A percentile compares a stretch with the other conserved stretches of the same genome.
phyloP scores from a whole-genome alignment of 2,329 filamentous ascomycete genomes.

The Trichophaea hybrida region DNA sequence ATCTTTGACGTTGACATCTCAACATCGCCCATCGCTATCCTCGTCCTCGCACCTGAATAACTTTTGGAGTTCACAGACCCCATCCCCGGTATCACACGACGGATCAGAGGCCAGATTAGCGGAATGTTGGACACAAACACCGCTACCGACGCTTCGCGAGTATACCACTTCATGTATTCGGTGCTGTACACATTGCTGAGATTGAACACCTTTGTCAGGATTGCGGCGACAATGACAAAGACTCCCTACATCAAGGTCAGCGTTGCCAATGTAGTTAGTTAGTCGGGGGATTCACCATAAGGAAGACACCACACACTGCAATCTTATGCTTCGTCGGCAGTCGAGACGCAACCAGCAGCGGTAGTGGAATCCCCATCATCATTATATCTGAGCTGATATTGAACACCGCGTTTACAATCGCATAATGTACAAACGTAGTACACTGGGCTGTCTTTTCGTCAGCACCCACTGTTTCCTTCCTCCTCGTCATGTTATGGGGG shows the following conservation, averaged over 20 bases:
- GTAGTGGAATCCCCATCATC: conserved; percentile 16
- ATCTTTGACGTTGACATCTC: not conserved
- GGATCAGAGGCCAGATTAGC: conserved; percentile 20
- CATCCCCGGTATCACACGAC: not conserved
- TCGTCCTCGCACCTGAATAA: not conserved
- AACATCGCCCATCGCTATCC: too few species aligned
- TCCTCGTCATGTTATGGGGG: not conserved
- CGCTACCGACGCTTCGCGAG: conserved; percentile 14
- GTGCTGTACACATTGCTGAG: conserved; percentile 6
- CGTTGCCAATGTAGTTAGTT: too few species aligned
- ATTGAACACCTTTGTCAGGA: conserved; percentile 15
- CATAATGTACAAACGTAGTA: conserved; percentile 16
- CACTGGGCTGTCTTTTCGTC: conserved; percentile 12
- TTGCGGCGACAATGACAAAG: conserved; percentile 18
- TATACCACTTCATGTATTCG: conserved; percentile 19
- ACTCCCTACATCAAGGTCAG: conserved; percentile 6
- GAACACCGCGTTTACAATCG: conserved; percentile 17
- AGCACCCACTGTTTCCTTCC: too few species aligned
- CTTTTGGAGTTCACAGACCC: not conserved
- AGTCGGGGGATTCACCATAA: not conserved
- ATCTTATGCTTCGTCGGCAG: conserved; percentile 15
- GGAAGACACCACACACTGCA: not conserved
- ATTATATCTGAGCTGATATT: conserved; percentile 19
- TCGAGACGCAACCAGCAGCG: conserved; percentile 12
- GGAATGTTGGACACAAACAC: conserved; percentile 18